A percentile compares a stretch with the other conserved stretches of the same genome.
Evolutionary conservation across 345 rosid species (phyloP).

Genomic region (Raphanus raphanistrum): DNA sequence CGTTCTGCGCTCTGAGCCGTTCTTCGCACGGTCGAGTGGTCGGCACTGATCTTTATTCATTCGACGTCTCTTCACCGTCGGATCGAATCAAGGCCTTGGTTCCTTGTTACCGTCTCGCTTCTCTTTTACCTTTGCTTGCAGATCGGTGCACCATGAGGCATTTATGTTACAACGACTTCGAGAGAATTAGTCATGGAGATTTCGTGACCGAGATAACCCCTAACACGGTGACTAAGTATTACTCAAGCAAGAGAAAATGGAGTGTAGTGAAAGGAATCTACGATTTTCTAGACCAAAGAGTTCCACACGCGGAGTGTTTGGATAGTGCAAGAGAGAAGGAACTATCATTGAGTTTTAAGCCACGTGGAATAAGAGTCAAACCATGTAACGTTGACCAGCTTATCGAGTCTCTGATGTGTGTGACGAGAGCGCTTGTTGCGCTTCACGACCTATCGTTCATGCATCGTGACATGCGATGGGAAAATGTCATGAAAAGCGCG

Average conservation of each 20-base stretch:
- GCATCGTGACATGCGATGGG: constrained; percentile 94
- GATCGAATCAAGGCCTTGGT: constrained; percentile 75
- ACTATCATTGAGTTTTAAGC: constrained; percentile 64
- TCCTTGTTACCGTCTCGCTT: constrained; percentile 84
- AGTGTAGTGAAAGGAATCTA: constrained; percentile 72
- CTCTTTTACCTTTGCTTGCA: constrained; percentile 69
- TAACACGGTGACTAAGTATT: constrained; percentile 56
- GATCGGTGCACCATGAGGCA: constrained; percentile 53
- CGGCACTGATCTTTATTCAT: constrained; percentile 69
- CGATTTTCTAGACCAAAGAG: constrained; percentile 70
- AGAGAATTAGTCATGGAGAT: constrained; percentile 53
- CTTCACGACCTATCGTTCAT: constrained; percentile 90
- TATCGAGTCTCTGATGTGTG: constrained; percentile 76
- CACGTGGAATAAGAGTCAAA: constrained; percentile 64
- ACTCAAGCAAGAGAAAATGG: constrained; percentile 66
- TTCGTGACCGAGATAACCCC: constrained; percentile 67
- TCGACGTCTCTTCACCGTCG: constrained; percentile 59
- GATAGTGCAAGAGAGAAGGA: constrained; percentile 57
- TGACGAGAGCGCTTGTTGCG: constrained; percentile 84
- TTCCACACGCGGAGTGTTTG: constrained; percentile 77
- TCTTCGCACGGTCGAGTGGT: constrained; percentile 59
- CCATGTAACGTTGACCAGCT: constrained; percentile 71
- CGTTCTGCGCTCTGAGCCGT: constrained; percentile 73
- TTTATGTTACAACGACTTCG: constrained; percentile 67
- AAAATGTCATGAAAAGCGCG: constrained; percentile 57